phyloP scores from a whole-genome alignment of 225 moss, liverwort and hornwort genomes.

The Asterella californica region DNA sequence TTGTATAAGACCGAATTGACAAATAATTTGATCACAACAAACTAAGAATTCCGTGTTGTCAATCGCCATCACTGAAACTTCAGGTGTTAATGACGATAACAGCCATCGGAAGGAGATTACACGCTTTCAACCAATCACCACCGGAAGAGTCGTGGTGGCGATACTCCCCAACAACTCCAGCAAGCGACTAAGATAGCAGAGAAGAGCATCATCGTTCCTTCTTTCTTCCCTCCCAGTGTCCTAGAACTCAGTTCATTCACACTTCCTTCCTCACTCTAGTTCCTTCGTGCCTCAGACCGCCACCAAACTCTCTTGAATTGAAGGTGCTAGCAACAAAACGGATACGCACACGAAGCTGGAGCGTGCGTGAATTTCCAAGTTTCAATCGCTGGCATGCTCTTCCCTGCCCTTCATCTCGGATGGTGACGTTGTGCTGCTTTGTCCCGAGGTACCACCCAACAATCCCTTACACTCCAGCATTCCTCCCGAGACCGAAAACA shows the following conservation, averaged over 20 bases:
- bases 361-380: background rate
- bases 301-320: background rate
- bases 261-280: background rate
- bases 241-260: background rate
- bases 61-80: background rate
- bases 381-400: background rate
- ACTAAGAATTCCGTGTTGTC: background rate
- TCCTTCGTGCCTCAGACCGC: background rate
- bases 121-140: background rate
- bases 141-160: background rate
- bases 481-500: background rate
- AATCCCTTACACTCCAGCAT: conserved; percentile 1
- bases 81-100: background rate
- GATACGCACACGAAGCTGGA: background rate
- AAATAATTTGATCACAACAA: background rate
- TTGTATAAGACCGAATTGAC: background rate
- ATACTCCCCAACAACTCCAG: background rate
- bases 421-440: background rate
- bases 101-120: background rate
- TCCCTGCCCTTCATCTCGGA: background rate
- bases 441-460: background rate
- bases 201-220: background rate
- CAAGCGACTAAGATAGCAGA: background rate
- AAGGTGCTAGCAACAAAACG: background rate
- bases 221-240: background rate